Conservation (phyloP, 2,329 filamentous ascomycete species). For the Rosellinia necatrix region DNA sequence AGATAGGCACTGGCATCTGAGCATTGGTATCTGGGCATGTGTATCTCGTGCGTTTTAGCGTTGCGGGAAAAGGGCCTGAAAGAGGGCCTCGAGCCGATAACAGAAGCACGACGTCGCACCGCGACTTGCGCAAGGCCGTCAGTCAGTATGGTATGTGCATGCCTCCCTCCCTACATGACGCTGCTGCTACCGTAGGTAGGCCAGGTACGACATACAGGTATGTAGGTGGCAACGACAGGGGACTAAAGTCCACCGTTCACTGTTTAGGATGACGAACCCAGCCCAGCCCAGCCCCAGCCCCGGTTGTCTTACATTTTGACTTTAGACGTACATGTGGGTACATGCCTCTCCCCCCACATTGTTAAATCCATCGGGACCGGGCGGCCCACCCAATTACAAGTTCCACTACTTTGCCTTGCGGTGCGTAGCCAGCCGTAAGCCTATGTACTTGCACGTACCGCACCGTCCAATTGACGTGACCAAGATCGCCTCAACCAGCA, state of each 20-base stretch:
- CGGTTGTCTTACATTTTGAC: slow-evolving; percentile 17
- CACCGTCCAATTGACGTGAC: neutral
- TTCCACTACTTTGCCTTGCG: slow-evolving; percentile 12
- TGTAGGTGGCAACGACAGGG: no score
- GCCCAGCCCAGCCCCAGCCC: no score
- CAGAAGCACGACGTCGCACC: slow-evolving; percentile 22
- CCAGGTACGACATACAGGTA: no score
- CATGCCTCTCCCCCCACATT: slow-evolving; percentile 5
- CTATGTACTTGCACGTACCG: neutral
- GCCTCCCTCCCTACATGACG: no score
- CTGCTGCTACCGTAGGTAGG: no score
- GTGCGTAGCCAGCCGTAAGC: neutral
- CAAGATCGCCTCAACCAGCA: slow-evolving; percentile 17
- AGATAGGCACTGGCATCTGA: no score
- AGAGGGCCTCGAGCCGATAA: slow-evolving; percentile 26
- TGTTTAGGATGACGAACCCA: slow-evolving; percentile 2
- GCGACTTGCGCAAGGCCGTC: no score
- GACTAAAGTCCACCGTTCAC: no score
- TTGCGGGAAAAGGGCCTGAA: slow-evolving; percentile 26
- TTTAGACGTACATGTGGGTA: neutral
- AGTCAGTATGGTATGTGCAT: no score
- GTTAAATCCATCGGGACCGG: slow-evolving; percentile 20
- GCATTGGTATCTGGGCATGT: no score
- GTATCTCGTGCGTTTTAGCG: slow-evolving; percentile 22
- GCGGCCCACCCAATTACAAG: neutral